Conservation (phyloP, 73 alveolate species). For the Paramecium primaurelia region DNA sequence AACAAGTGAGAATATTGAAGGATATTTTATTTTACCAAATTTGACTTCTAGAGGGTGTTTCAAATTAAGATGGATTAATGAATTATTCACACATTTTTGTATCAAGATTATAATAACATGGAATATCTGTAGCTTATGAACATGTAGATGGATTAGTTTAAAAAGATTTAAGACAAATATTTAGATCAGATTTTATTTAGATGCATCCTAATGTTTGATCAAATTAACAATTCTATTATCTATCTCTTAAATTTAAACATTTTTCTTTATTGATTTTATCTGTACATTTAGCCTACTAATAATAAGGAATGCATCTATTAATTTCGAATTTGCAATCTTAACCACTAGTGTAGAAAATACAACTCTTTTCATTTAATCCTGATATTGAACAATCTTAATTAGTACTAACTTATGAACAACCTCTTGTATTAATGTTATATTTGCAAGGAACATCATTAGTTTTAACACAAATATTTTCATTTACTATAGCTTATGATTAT, state of each 20-base stretch:
- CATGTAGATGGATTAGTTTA: not conserved
- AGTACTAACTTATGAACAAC: not conserved
- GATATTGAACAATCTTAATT: not conserved
- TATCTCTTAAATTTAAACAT: not conserved
- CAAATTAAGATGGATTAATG: not conserved
- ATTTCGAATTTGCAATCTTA: not conserved
- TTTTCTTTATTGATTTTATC: not conserved
- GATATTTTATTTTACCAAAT: not conserved
- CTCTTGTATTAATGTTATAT: not conserved
- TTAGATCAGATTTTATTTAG: not conserved
- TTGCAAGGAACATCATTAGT: not conserved
- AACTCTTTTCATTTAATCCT: not conserved
- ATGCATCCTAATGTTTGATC: not conserved
- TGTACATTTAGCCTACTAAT: not conserved
- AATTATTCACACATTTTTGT: not conserved
- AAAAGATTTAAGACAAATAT: not conserved
- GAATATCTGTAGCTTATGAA: not conserved
- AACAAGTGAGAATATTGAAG: not conserved
- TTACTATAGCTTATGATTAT: not conserved
- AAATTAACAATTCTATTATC: not conserved
- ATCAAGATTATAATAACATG: not conserved
- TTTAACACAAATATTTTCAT: not conserved
- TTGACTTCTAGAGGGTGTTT: not conserved
- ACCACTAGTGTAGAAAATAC: not conserved
- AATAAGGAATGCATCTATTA: not conserved